phyloP scores from a whole-genome alignment of 148 eudicot species.

The Rhododendron simsii region DNA sequence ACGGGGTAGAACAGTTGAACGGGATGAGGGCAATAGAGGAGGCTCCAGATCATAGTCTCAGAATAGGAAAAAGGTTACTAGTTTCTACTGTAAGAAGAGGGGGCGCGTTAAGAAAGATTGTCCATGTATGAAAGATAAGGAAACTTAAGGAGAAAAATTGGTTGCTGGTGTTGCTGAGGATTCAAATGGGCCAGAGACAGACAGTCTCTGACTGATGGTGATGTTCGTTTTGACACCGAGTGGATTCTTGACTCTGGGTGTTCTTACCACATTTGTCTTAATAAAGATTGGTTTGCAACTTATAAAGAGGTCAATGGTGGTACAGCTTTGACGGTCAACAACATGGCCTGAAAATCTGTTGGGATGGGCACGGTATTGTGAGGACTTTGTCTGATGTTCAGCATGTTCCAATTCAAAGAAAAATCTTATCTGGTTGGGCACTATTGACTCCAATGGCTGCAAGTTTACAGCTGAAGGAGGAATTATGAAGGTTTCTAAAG shows the following conservation, averaged over 20 bases:
- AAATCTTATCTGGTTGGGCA: background rate
- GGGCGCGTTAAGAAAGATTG: background rate
- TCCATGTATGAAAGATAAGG: background rate
- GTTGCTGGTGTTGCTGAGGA: background rate
- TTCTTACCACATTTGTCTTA: background rate
- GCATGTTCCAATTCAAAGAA: slow-evolving; percentile 1
- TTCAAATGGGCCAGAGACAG: background rate
- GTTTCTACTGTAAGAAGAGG: background rate
- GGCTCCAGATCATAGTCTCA: background rate
- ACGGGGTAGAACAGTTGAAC: background rate
- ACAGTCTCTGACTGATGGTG: too few relatives aligned
- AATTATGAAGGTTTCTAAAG: background rate
- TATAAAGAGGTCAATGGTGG: background rate
- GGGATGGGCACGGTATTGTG: background rate
- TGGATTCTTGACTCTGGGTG: background rate
- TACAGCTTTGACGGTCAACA: background rate
- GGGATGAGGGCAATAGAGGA: background rate
- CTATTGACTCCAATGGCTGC: background rate
- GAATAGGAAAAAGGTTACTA: background rate
- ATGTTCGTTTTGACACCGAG: background rate
- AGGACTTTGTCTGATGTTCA: background rate
- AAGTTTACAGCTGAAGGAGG: background rate
- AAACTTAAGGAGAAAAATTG: background rate
- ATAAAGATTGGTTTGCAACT: background rate
- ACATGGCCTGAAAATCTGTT: background rate